Base-by-base conservation (phyloP, 2,329 filamentous ascomycete species). In the Pestalotiopsis fici region DNA sequence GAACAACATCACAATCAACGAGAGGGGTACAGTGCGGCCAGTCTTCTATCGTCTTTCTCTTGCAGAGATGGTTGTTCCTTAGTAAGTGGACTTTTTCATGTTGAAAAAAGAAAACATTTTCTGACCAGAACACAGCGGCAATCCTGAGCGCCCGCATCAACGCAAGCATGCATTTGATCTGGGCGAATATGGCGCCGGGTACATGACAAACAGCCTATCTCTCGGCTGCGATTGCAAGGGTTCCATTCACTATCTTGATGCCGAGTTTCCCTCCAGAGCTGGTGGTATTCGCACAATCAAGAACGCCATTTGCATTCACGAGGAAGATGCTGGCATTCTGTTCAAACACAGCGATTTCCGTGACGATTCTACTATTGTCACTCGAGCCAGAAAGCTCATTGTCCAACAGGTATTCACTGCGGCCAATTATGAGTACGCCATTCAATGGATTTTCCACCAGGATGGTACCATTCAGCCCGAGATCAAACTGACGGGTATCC, bases 311-410 rank as follows among this genome's bases (percentile, higher is more conserved):
- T 98, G 95, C 79, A 95, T 98, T 71, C 95, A 98, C 80, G 95
- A 98, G 78, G 95, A 98, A 81, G 95, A 98, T 71, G 88, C 89
- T 2, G 95, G 95, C 5, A 96, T 98, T 68, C 84, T 97, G 0
- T 97, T 97, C 88, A 98, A 98, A 82, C 93, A 97, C 81, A 94
- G 90, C 18, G 95, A 98, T 80, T 98, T 97, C 87, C 88, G 95
- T 47, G 95, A 98, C 76, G 92, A 96, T 56, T 95, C 93, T 0
- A 88, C 90, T 65, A 93, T 96, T 11, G 93, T 97, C 4, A 97
- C 94, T 0, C 90, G 95, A 28, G 94, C 91, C 1, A 89, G 94
- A 65, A 97, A 96, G 78, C 87, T 98, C 67, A 87, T 97, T 76
- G 86, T 98, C 71, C 94, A 94, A 71, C 94, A 97, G 73, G 92